These are phyloP conservation scores for Aureobasidium sp. DNA, from an alignment of 2,329 filamentous ascomycete genomes.

Conservation along the genomic window DNA sequence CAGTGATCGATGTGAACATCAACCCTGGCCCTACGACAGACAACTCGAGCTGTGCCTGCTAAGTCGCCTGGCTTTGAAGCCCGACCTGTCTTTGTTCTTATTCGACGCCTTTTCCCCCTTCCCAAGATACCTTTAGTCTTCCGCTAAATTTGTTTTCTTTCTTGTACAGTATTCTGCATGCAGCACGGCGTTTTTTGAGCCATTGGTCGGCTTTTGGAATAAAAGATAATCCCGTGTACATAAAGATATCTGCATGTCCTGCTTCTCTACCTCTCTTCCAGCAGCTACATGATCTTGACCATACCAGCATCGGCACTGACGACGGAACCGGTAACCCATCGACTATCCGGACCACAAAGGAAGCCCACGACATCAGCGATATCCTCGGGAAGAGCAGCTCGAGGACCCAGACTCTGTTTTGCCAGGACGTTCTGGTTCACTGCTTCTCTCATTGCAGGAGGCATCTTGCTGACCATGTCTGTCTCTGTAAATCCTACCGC, in stretches of 20 bases:
- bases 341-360: slow-evolving; percentile 19
- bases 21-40: slow-evolving; percentile 12
- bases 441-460: slow-evolving; percentile 12
- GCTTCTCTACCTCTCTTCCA: not conserved
- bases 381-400: slow-evolving; percentile 30
- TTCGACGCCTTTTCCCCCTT: not conserved
- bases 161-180: slow-evolving; percentile 9
- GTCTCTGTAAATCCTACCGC: slow-evolving; percentile 24
- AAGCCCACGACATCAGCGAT: slow-evolving; percentile 59
- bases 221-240: slow-evolving; percentile 1
- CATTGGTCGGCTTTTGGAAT: not conserved
- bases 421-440: slow-evolving; percentile 13
- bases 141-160: not conserved
- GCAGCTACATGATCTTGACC: not conserved
- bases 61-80: not conserved
- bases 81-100: not conserved
- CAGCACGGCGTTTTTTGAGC: slow-evolving; percentile 5
- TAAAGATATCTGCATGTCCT: not conserved
- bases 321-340: slow-evolving; percentile 23
- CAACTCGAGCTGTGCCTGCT: slow-evolving; percentile 14
- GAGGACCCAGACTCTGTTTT: not conserved
- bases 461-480: not conserved
- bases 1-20: slow-evolving; percentile 16
- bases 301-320: slow-evolving; percentile 20
- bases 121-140: slow-evolving; percentile 3